These are phyloP conservation scores for Rhinocladiella similis DNA, from an alignment of 2,329 filamentous ascomycete species.

Conservation along the genomic window DNA sequence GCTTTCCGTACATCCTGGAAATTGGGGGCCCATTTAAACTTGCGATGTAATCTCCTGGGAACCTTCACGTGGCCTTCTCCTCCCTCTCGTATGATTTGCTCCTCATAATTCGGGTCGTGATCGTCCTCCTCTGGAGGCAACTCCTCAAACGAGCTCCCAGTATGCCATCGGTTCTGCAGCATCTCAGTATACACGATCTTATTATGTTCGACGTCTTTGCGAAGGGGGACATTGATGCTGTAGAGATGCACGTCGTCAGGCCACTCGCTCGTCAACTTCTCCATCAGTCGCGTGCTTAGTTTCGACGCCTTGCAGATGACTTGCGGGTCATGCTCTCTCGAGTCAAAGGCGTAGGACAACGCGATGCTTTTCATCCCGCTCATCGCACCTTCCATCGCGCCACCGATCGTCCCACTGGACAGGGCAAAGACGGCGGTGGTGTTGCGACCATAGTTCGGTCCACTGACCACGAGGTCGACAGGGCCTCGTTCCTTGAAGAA, in stretches of 20 bases:
- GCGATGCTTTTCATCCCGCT: slow-evolving; percentile 73
- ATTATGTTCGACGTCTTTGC: slow-evolving; percentile 68
- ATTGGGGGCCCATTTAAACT: slow-evolving; percentile 92
- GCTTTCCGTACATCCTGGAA: slow-evolving; percentile 86
- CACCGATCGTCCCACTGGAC: slow-evolving; percentile 75
- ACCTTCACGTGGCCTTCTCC: slow-evolving; percentile 44
- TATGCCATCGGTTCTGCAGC: slow-evolving; percentile 86
- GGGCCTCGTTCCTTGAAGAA: slow-evolving; percentile 72
- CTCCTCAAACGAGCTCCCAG: slow-evolving; percentile 84
- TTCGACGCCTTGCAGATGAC: slow-evolving; percentile 76
- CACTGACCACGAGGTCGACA: slow-evolving; percentile 74
- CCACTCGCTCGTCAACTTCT: slow-evolving; percentile 77
- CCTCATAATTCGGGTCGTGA: slow-evolving; percentile 63
- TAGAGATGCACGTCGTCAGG: slow-evolving; percentile 76
- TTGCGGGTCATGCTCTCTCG: slow-evolving; percentile 75
- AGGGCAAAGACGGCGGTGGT: slow-evolving; percentile 77
- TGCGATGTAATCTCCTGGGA: slow-evolving; percentile 67
- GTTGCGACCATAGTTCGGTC: slow-evolving; percentile 82
- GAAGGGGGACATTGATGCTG: slow-evolving; percentile 83
- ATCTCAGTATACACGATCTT: slow-evolving; percentile 82
- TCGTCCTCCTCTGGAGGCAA: slow-evolving; percentile 64
- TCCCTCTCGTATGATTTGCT: slow-evolving; percentile 70
- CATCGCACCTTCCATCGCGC: slow-evolving; percentile 73
- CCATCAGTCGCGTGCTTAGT: slow-evolving; percentile 74
- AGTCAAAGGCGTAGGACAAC: slow-evolving; percentile 87